Conservation (phyloP, 2,329 filamentous ascomycete genomes). For the Ophiobolus disseminans region DNA sequence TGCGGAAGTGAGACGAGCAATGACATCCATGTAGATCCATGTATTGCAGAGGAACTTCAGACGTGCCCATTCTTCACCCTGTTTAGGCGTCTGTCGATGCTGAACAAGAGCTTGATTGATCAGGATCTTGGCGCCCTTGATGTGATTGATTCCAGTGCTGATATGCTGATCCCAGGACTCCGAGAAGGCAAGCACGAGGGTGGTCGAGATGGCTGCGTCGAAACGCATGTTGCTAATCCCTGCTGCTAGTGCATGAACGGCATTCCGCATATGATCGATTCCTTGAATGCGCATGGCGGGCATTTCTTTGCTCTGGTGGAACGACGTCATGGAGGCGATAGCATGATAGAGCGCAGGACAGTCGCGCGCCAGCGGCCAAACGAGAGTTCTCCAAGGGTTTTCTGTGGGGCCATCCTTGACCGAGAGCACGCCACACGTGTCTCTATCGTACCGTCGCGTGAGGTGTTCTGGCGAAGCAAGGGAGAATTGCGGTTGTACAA, state of each 20-base stretch:
- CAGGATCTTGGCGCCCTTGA: constrained; percentile 70
- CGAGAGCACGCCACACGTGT: constrained; percentile 74
- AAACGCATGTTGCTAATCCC: constrained; percentile 69
- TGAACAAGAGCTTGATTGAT: constrained; percentile 65
- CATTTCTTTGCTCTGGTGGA: constrained; percentile 67
- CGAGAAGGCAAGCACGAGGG: constrained; percentile 70
- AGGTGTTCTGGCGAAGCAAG: constrained; percentile 66
- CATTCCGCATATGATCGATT: constrained; percentile 72
- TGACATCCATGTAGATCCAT: constrained; percentile 77
- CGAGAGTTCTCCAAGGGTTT: constrained; percentile 73
- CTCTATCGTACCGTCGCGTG: constrained; percentile 67
- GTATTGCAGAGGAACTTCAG: constrained; percentile 73
- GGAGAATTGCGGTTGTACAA: constrained; percentile 57
- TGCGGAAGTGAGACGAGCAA: constrained; percentile 70
- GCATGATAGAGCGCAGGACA: constrained; percentile 73
- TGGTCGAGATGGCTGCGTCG: constrained; percentile 73
- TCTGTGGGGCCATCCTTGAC: constrained; percentile 73
- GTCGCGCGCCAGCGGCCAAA: constrained; percentile 72
- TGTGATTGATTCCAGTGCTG: constrained; percentile 71
- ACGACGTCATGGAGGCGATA: constrained; percentile 72
- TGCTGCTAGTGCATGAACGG: constrained; percentile 65
- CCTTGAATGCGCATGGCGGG: constrained; percentile 66
- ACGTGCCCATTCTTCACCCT: constrained; percentile 54
- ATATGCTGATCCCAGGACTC: constrained; percentile 76
- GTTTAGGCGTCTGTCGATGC: constrained; percentile 51